phyloP scores from a whole-genome alignment of 805 yeast genomes.

The Wickerhamomyces queroliae region DNA sequence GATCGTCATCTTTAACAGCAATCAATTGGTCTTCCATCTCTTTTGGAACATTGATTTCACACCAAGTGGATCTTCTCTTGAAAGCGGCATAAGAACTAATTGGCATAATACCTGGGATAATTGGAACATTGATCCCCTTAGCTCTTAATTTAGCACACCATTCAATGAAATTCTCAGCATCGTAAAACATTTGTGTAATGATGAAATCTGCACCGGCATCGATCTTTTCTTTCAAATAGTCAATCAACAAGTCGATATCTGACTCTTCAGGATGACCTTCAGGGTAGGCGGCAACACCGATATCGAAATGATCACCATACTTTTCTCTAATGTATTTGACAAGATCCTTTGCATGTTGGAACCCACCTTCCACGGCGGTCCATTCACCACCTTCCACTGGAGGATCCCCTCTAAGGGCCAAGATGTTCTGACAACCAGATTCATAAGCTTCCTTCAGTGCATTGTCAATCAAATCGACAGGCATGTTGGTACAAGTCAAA shows the following conservation, averaged over 20 bases:
- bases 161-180: slow-evolving; percentile 71
- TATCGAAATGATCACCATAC: slow-evolving; percentile 86
- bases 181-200: slow-evolving; percentile 96
- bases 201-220: slow-evolving; percentile 94
- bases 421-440: slow-evolving; percentile 91
- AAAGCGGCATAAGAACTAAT: slow-evolving; percentile 93
- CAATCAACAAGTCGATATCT: slow-evolving; percentile 39
- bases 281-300: slow-evolving; percentile 97
- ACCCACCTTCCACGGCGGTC: slow-evolving; percentile 60
- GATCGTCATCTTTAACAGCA: slow-evolving; percentile 87
- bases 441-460: slow-evolving; percentile 82
- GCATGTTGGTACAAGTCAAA: slow-evolving; percentile 95
- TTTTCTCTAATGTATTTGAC: slow-evolving; percentile 65
- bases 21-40: slow-evolving; percentile 64
- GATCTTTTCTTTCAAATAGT: slow-evolving; percentile 75
- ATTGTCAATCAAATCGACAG: slow-evolving; percentile 67
- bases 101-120: slow-evolving; percentile 98
- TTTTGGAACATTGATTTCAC: slow-evolving; percentile 75
- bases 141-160: slow-evolving; percentile 77
- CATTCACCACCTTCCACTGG: slow-evolving; percentile 58
- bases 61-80: slow-evolving; percentile 92
- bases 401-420: slow-evolving; percentile 95
- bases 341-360: slow-evolving; percentile 83
- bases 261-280: slow-evolving; percentile 94
- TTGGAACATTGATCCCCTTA: slow-evolving; percentile 74